A percentile compares a stretch with the other conserved stretches of the same genome.
Conservation (phyloP, 2,329 filamentous ascomycete genomes). For the Chaetothyriales sp. region DNA sequence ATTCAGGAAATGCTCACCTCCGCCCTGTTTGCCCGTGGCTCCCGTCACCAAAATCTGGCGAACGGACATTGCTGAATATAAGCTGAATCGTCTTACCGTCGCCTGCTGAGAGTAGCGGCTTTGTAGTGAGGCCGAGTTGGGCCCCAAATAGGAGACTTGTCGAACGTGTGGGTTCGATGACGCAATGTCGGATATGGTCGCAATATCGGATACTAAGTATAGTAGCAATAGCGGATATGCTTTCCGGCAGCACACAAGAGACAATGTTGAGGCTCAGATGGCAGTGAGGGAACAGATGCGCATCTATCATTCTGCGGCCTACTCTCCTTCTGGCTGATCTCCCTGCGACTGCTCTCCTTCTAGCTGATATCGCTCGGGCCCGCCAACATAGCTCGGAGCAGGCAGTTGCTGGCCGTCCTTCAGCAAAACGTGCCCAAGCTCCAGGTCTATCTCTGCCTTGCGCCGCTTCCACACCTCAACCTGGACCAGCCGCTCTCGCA, state of each 20-base stretch:
- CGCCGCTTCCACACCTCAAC: conserved; percentile 75
- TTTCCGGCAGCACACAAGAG: too few species aligned
- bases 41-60: conserved; percentile 25
- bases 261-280: too few species aligned
- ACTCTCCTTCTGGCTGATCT: background rate
- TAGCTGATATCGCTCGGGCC: background rate
- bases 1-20: conserved; percentile 4
- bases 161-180: too few species aligned
- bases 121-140: background rate
- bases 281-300: background rate
- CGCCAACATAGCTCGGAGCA: background rate
- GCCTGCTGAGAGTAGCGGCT: background rate
- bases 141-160: too few species aligned
- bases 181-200: too few species aligned
- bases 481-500: conserved; percentile 64
- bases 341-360: background rate
- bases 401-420: background rate
- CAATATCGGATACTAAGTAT: too few species aligned
- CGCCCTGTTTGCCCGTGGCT: conserved; percentile 31
- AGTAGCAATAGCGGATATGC: too few species aligned
- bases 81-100: too few species aligned
- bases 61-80: conserved; percentile 3
- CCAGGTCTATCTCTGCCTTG: conserved; percentile 65
- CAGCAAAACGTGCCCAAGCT: conserved; percentile 48
- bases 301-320: background rate